Evolutionary conservation across 192 early-diverging fungal genomes (phyloP).

Genomic region (Rhizoclosmatium globosum): DNA sequence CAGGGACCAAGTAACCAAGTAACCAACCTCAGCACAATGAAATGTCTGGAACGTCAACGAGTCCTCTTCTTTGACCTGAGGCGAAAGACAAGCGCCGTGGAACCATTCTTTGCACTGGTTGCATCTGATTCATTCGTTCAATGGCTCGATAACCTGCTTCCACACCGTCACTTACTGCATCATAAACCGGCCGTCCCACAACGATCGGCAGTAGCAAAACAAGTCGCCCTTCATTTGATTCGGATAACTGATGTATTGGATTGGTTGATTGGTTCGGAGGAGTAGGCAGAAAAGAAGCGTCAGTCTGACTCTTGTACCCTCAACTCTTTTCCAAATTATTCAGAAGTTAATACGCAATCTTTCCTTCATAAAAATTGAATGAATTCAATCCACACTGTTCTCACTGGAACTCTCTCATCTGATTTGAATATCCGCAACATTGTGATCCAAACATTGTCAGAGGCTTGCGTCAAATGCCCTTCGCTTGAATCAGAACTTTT

Average conservation of each 20-base stretch:
- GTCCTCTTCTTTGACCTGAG: constrained; percentile 21
- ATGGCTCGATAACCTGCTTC: background rate
- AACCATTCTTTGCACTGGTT: constrained; percentile 43
- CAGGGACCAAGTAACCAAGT: background rate
- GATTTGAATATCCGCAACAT: no score
- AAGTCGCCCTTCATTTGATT: constrained; percentile 22
- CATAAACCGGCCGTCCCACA: constrained; percentile 38
- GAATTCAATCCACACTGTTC: no score
- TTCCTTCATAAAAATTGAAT: no score
- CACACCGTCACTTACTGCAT: constrained; percentile 22
- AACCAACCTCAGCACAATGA: constrained; percentile 48
- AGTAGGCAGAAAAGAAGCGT: no score
- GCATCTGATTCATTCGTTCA: constrained; percentile 18
- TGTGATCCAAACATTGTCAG: no score
- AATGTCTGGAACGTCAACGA: constrained; percentile 36
- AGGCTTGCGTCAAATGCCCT: no score
- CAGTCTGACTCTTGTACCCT: no score
- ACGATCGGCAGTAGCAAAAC: constrained; percentile 34
- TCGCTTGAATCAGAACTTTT: no score
- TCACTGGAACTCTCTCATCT: no score
- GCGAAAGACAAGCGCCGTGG: constrained; percentile 41
- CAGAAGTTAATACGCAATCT: no score
- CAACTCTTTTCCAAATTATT: no score
- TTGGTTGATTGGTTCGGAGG: background rate
- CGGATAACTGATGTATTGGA: no score